Evolutionary conservation across 2,329 filamentous ascomycete genomes (phyloP).

Genomic region (Achaetomium macrosporum): DNA sequence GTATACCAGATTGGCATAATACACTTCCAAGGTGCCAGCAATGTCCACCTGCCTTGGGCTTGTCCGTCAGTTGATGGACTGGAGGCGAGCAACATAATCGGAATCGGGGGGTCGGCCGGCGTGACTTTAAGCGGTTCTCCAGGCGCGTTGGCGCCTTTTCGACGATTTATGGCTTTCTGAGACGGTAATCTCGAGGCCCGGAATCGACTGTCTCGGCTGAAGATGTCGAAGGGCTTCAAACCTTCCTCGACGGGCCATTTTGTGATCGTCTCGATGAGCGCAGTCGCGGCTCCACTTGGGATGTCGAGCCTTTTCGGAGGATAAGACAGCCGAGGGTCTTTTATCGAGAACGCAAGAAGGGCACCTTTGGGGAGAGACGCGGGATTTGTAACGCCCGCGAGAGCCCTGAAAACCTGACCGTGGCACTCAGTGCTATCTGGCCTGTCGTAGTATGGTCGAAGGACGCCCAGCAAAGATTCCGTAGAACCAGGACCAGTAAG

Average conservation of each 20-base stretch:
- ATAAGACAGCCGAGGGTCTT: constrained; percentile 75
- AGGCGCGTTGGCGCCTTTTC: constrained; percentile 58
- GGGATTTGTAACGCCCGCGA: constrained; percentile 59
- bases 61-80: constrained; percentile 42
- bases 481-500: constrained; percentile 65
- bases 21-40: constrained; percentile 87
- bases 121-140: constrained; percentile 56
- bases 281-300: constrained; percentile 33
- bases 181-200: constrained; percentile 61
- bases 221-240: constrained; percentile 50
- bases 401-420: constrained; percentile 43
- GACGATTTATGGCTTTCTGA: constrained; percentile 75
- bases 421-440: constrained; percentile 35
- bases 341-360: constrained; percentile 64
- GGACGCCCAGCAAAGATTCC: constrained; percentile 65
- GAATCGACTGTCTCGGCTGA: constrained; percentile 61
- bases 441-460: constrained; percentile 47
- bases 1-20: constrained; percentile 81
- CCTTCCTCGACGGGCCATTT: constrained; percentile 60
- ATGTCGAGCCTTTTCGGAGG: constrained; percentile 57
- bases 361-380: constrained; percentile 63
- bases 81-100: constrained; percentile 63
- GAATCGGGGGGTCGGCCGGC: constrained; percentile 66
- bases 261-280: constrained; percentile 56
- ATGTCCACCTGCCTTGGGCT: constrained; percentile 67